These are phyloP conservation scores for Aspergillus fijiensis DNA, from an alignment of 2,329 filamentous ascomycete genomes.

Conservation along the genomic window DNA sequence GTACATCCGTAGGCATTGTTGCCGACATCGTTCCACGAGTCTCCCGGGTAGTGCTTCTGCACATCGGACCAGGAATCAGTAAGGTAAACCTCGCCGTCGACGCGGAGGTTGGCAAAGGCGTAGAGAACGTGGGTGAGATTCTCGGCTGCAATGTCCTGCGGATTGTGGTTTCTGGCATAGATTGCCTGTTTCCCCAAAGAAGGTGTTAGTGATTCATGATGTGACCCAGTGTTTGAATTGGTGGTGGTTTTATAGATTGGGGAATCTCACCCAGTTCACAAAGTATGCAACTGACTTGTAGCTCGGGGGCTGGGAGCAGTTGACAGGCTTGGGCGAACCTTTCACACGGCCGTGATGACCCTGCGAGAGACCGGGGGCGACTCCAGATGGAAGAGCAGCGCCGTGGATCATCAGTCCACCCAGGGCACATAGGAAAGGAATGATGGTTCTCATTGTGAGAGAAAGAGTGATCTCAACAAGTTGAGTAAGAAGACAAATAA, in stretches of 20 bases:
- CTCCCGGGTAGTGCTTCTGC: conserved; percentile 67
- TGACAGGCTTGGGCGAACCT: neutral
- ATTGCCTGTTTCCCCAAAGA: conserved; percentile 59
- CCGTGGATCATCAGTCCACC: neutral
- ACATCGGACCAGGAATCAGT: conserved; percentile 68
- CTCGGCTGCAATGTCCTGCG: conserved; percentile 76
- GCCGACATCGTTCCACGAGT: conserved; percentile 67
- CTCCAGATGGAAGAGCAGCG: neutral
- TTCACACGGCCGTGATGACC: neutral
- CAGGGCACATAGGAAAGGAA: neutral
- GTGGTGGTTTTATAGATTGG: neutral
- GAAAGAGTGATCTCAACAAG: neutral
- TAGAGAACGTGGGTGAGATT: conserved; percentile 89
- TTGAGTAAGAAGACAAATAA: too few relatives aligned
- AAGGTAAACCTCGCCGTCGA: conserved; percentile 78
- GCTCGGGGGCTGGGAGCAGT: neutral
- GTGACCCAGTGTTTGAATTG: neutral
- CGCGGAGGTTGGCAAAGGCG: conserved; percentile 81
- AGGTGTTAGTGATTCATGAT: conserved; percentile 2
- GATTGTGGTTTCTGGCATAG: conserved; percentile 81
- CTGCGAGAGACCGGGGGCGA: neutral
- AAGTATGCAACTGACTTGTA: conserved; percentile 44
- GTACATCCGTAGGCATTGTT: conserved; percentile 74
- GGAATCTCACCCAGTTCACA: conserved; percentile 45
- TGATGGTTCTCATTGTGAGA: neutral